Evolutionary conservation across 1,284 basidiomycete genomes (phyloP).

Genomic region (Rhodotorula sp.): DNA sequence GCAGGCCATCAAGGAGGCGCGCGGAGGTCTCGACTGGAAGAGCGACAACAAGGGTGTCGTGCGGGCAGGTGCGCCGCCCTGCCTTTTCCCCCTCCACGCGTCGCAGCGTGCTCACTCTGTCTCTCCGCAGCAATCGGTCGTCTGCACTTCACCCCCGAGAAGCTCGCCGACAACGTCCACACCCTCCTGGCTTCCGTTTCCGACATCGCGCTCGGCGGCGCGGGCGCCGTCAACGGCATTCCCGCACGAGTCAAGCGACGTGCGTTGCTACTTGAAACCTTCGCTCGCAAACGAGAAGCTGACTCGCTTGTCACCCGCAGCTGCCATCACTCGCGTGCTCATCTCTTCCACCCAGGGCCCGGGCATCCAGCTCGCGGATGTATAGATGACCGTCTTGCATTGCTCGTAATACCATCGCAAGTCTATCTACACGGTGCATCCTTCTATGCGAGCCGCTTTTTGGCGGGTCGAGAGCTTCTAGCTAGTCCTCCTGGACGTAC

Average conservation of each 20-base stretch:
- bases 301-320: constrained; percentile 7
- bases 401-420: background rate
- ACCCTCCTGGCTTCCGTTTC: constrained; percentile 40
- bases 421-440: background rate
- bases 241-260: constrained; percentile 36
- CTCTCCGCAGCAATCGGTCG: constrained; percentile 16
- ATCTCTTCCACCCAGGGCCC: constrained; percentile 42
- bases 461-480: no score
- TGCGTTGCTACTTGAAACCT: constrained; percentile 11
- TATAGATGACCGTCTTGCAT: background rate
- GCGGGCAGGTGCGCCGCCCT: constrained; percentile 55
- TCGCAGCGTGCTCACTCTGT: background rate
- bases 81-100: background rate
- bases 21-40: constrained; percentile 87
- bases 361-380: constrained; percentile 38
- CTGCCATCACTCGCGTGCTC: constrained; percentile 38
- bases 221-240: constrained; percentile 27
- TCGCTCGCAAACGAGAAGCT: background rate
- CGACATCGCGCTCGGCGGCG: constrained; percentile 39
- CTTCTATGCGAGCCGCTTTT: background rate
- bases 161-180: constrained; percentile 42
- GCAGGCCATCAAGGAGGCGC: constrained; percentile 74
- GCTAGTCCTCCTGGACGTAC: constrained; percentile 8
- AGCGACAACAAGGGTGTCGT: constrained; percentile 86
- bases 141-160: constrained; percentile 34